A percentile compares a stretch with the other conserved stretches of the same genome.
These are phyloP conservation scores for Puccinia horiana DNA, from an alignment of 1,284 basidiomycete species.

Conservation along the genomic window DNA sequence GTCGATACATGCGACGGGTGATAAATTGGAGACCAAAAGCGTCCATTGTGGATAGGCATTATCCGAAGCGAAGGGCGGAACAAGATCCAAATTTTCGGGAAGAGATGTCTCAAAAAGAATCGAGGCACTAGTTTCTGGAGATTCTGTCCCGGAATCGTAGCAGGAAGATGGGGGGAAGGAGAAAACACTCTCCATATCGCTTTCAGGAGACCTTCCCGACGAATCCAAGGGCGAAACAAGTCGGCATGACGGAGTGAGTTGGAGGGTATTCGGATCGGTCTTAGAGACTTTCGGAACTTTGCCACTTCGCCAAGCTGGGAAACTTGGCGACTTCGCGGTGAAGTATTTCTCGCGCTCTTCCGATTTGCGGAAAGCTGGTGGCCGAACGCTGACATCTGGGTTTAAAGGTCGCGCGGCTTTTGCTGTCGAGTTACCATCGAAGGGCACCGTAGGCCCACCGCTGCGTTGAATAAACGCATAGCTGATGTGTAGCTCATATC, in stretches of 20 bases:
- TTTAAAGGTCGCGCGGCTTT: background rate
- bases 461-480: conserved; percentile 49
- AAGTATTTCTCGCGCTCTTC: conserved; percentile 23
- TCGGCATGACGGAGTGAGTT: background rate
- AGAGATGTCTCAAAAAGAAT: conserved; percentile 12
- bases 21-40: conserved; percentile 36
- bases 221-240: background rate
- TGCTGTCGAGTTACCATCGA: conserved; percentile 14
- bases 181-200: conserved; percentile 6
- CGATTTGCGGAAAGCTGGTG: conserved; percentile 1
- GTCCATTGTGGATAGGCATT: conserved; percentile 1
- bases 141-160: conserved; percentile 15
- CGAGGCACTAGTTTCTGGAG: conserved; percentile 22
- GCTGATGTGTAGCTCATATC: conserved; percentile 46
- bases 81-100: background rate
- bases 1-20: conserved; percentile 47
- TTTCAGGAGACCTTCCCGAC: conserved; percentile 3
- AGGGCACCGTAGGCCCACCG: conserved; percentile 29
- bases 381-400: background rate
- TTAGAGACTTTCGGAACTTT: background rate
- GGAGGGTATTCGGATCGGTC: background rate
- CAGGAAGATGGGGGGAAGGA: conserved; percentile 11
- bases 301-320: background rate
- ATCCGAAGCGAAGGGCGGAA: background rate
- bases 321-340: background rate